Conservation (phyloP, 257 asterid species). For the Solanum virginianum region DNA sequence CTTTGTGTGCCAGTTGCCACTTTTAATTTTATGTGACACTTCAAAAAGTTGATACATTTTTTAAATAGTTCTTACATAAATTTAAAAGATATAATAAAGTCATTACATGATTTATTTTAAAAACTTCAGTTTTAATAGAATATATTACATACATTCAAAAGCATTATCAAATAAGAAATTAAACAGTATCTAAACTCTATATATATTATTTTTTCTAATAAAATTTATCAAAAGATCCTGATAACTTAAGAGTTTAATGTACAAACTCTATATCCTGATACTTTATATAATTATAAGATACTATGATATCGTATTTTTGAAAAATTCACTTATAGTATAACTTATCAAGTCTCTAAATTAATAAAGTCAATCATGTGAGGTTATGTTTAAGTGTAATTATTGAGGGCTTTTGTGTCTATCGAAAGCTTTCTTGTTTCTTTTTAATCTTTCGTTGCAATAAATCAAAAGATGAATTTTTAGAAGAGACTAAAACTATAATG, state of each 20-base stretch:
- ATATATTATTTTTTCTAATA: too few species aligned
- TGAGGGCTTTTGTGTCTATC: background rate
- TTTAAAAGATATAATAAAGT: background rate
- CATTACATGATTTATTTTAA: background rate
- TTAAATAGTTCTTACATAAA: background rate
- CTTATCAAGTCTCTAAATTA: too few species aligned
- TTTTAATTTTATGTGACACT: background rate
- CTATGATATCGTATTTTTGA: background rate
- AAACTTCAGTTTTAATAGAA: too few species aligned
- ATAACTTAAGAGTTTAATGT: too few species aligned
- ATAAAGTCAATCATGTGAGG: too few species aligned
- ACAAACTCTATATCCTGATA: too few species aligned
- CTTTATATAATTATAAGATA: background rate
- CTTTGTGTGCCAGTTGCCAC: background rate
- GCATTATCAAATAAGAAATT: too few species aligned
- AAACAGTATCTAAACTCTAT: too few species aligned
- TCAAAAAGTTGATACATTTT: background rate
- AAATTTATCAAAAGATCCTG: too few species aligned
- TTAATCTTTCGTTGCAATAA: background rate
- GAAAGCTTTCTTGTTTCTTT: too few species aligned
- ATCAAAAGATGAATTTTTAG: background rate
- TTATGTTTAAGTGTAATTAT: background rate
- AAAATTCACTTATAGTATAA: too few species aligned
- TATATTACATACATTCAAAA: too few species aligned
- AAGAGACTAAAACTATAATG: background rate